phyloP scores from a whole-genome alignment of 306 rosid genomes.

The Ormosia emarginata region DNA sequence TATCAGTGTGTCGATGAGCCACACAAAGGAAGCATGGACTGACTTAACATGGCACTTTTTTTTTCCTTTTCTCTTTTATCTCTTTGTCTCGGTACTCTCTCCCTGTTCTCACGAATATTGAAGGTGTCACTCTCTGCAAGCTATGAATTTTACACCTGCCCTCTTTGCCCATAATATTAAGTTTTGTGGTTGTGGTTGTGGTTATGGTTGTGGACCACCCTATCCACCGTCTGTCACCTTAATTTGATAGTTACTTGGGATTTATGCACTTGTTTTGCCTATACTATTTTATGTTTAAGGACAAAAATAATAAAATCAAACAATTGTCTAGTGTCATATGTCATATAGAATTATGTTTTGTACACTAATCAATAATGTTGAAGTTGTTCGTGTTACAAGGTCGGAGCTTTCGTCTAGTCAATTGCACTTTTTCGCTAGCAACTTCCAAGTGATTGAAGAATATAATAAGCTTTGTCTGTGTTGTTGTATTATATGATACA shows the following conservation, averaged over 20 bases:
- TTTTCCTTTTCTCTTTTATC: neutral
- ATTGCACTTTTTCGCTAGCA: too few species aligned
- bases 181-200: neutral
- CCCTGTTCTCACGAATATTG: neutral
- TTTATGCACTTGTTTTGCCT: neutral
- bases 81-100: neutral
- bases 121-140: conserved; percentile 15
- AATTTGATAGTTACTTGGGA: neutral
- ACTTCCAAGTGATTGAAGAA: too few species aligned
- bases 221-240: neutral
- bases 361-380: neutral
- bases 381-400: neutral
- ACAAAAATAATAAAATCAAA: neutral
- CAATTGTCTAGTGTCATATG: neutral
- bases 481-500: too few species aligned
- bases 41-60: neutral
- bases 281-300: too few species aligned
- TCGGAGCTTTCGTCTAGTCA: too few species aligned
- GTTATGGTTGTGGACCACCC: neutral
- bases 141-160: conserved; percentile 13
- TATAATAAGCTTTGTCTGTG: too few species aligned
- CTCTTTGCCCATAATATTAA: neutral
- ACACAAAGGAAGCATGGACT: neutral
- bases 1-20: neutral
- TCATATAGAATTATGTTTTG: neutral